Evolutionary conservation across 2,329 filamentous ascomycete genomes (phyloP).

Genomic region (Fusarium graminum): DNA sequence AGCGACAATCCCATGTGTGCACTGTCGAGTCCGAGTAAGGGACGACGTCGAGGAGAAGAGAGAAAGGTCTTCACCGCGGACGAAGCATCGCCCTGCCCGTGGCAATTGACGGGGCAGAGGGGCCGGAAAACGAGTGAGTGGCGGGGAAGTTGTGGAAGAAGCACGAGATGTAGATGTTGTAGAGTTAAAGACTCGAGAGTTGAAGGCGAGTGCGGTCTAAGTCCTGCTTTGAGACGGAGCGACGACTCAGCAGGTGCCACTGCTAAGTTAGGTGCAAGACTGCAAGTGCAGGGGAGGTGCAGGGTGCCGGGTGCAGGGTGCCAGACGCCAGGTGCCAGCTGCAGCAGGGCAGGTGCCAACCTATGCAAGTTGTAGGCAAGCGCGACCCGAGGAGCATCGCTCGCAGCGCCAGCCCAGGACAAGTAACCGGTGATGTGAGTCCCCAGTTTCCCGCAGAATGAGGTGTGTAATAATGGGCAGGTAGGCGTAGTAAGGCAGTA

Average conservation of each 20-base stretch:
- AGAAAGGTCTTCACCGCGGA: slow-evolving; percentile 53
- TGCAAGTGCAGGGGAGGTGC: slow-evolving; percentile 40
- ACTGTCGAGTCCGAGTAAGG: slow-evolving; percentile 34
- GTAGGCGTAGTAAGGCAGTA: neutral
- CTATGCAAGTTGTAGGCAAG: slow-evolving; percentile 43
- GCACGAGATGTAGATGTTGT: slow-evolving; percentile 47
- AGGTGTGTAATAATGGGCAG: slow-evolving; percentile 6
- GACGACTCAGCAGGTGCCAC: slow-evolving; percentile 47
- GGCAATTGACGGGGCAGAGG: slow-evolving; percentile 52
- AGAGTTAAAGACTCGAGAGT: slow-evolving; percentile 47
- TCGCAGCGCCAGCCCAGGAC: slow-evolving; percentile 36
- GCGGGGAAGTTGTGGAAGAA: slow-evolving; percentile 41
- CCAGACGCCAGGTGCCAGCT: slow-evolving; percentile 44
- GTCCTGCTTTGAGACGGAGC: slow-evolving; percentile 46
- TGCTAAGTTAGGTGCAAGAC: slow-evolving; percentile 23
- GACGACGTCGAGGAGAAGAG: slow-evolving; percentile 37
- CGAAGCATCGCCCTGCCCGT: slow-evolving; percentile 56
- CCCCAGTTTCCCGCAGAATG: slow-evolving; percentile 34
- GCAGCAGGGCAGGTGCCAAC: slow-evolving; percentile 44
- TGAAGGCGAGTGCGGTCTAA: slow-evolving; percentile 50
- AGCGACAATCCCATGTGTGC: slow-evolving; percentile 44
- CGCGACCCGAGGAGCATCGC: slow-evolving; percentile 40
- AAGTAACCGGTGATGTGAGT: slow-evolving; percentile 37
- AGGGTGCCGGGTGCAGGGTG: slow-evolving; percentile 44
- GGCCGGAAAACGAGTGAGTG: slow-evolving; percentile 46